Conservation (phyloP, 768 basidiomycete genomes). For the Lactarius deliciosus region DNA sequence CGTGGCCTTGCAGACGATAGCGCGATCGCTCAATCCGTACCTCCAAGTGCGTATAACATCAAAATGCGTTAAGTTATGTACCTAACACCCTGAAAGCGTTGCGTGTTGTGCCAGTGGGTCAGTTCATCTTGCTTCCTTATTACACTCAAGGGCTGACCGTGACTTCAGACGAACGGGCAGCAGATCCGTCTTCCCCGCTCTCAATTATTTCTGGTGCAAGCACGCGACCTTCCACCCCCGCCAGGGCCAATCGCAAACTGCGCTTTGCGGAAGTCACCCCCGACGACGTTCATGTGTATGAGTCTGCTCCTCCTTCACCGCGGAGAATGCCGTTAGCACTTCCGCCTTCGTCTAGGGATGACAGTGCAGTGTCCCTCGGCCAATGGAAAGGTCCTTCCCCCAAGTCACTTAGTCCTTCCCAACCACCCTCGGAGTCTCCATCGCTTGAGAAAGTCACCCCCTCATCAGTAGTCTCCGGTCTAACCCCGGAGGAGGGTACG, state of each 20-base stretch:
- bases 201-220: constrained; percentile 49
- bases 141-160: neutral
- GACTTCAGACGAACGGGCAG: neutral
- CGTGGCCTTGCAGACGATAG: neutral
- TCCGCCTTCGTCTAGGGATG: constrained; percentile 46
- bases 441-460: neutral
- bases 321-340: constrained; percentile 58
- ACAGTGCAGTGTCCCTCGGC: constrained; percentile 42
- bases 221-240: constrained; percentile 60
- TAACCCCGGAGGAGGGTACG: constrained; percentile 62
- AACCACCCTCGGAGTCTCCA: neutral
- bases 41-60: constrained; percentile 9
- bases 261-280: constrained; percentile 77
- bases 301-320: constrained; percentile 78
- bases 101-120: neutral
- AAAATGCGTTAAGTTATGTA: neutral
- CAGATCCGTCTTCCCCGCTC: constrained; percentile 28
- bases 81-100: constrained; percentile 6
- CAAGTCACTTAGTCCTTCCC: neutral
- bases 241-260: constrained; percentile 46
- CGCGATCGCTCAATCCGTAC: neutral
- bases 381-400: constrained; percentile 35
- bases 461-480: constrained; percentile 2
- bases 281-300: constrained; percentile 78
- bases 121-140: neutral